These are phyloP conservation scores for Macrophomina tecta DNA, from an alignment of 2,329 filamentous ascomycete genomes.

Conservation along the genomic window DNA sequence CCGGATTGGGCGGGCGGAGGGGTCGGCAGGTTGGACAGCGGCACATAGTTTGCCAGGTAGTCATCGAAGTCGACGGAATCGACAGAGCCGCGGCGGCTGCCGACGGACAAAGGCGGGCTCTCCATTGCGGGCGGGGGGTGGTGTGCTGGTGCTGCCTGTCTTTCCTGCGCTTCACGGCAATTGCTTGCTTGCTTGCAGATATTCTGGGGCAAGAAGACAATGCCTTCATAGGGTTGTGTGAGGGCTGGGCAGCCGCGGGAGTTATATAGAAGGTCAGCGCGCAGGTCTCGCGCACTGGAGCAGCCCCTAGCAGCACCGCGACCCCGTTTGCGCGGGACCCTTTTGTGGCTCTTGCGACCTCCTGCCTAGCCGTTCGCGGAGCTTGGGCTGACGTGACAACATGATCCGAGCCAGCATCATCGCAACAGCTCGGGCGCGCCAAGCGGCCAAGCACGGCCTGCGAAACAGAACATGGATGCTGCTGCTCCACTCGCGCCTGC, in stretches of 20 bases:
- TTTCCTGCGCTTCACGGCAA: neutral
- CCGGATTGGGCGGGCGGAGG: constrained; percentile 38
- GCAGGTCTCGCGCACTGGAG: constrained; percentile 18
- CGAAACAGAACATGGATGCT: constrained; percentile 25
- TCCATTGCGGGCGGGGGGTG: constrained; percentile 15
- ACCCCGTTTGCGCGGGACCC: constrained; percentile 25
- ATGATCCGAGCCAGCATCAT: constrained; percentile 29
- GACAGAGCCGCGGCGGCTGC: constrained; percentile 30
- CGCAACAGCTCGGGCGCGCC: constrained; percentile 24
- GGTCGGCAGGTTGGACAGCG: constrained; percentile 48
- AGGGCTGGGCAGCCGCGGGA: constrained; percentile 17
- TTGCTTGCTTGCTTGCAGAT: neutral
- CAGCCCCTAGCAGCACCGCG: constrained; percentile 21
- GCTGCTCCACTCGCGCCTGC: constrained; percentile 24
- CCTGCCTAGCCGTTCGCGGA: constrained; percentile 28
- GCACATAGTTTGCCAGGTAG: constrained; percentile 47
- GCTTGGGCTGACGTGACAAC: constrained; percentile 27
- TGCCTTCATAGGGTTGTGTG: constrained; percentile 9
- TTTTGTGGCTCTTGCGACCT: constrained; percentile 26
- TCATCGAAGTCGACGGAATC: constrained; percentile 46
- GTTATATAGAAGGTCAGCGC: constrained; percentile 25
- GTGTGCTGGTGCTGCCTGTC: neutral
- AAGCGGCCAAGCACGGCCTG: constrained; percentile 24
- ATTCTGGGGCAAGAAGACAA: constrained; percentile 1
- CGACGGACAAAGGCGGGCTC: constrained; percentile 27